These are phyloP conservation scores for Citeromyces matritensis DNA, from an alignment of 805 yeast genomes.

Conservation along the genomic window DNA sequence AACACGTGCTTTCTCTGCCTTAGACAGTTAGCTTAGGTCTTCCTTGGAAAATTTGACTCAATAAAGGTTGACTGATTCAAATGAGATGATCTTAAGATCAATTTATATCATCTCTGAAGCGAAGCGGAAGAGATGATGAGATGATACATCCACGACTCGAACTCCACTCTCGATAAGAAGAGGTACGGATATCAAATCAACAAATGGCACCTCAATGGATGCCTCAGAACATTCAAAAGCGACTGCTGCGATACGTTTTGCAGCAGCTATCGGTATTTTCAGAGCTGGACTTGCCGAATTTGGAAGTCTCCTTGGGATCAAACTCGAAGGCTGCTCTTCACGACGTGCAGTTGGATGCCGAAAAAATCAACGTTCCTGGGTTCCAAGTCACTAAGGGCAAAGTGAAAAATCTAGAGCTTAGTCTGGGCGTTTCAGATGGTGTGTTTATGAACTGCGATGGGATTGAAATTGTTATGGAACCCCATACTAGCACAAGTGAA, in stretches of 20 bases:
- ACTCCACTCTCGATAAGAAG: background rate
- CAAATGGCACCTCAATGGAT: constrained; percentile 39
- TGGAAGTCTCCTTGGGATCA: constrained; percentile 66
- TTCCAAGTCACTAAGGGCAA: constrained; percentile 46
- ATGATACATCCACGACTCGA: background rate
- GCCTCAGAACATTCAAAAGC: constrained; percentile 74
- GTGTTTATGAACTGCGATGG: constrained; percentile 45
- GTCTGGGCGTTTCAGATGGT: constrained; percentile 57
- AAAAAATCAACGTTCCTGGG: constrained; percentile 54
- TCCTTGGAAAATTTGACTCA: too few species aligned
- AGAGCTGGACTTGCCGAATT: constrained; percentile 63
- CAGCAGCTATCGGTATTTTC: constrained; percentile 75
- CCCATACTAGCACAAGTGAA: constrained; percentile 7
- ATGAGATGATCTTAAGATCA: too few species aligned
- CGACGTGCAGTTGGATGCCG: constrained; percentile 60
- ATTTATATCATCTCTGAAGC: too few species aligned
- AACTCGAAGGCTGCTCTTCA: constrained; percentile 30
- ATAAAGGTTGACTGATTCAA: too few species aligned
- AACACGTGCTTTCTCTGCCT: too few species aligned
- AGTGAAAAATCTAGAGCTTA: constrained; percentile 36
- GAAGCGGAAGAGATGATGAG: too few species aligned
- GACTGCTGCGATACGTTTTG: constrained; percentile 64
- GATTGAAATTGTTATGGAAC: constrained; percentile 31
- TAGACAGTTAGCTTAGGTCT: too few species aligned
- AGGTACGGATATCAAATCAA: background rate